Evolutionary conservation across 1,284 basidiomycete genomes (phyloP).

Genomic region (Moesziomyces globuligerus): DNA sequence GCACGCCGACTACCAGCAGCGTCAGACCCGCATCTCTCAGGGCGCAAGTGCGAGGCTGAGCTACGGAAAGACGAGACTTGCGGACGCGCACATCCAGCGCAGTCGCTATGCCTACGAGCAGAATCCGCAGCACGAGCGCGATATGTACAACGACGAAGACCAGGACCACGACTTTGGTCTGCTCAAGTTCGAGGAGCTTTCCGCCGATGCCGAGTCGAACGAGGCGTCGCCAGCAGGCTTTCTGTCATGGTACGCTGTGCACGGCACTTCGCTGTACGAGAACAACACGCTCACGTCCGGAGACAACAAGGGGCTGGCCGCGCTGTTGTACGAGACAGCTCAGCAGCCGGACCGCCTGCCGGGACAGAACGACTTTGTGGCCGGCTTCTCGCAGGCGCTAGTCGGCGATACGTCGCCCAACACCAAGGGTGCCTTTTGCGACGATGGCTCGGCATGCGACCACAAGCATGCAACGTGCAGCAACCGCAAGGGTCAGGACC

Average conservation of each 20-base stretch:
- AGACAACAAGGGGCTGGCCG: constrained; percentile 62
- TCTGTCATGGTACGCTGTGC: constrained; percentile 78
- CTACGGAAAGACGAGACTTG: constrained; percentile 75
- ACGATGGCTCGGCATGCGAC: constrained; percentile 56
- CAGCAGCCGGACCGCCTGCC: constrained; percentile 47
- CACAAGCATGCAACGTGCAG: constrained; percentile 54
- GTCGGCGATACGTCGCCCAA: constrained; percentile 62
- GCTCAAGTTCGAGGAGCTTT: constrained; percentile 51
- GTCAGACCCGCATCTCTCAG: constrained; percentile 7
- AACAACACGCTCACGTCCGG: constrained; percentile 60
- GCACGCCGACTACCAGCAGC: constrained; percentile 71
- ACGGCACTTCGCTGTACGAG: constrained; percentile 70
- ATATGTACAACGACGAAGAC: constrained; percentile 51
- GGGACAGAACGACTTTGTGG: constrained; percentile 50
- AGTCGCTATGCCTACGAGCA: constrained; percentile 53
- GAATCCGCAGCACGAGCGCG: constrained; percentile 54
- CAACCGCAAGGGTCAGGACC: constrained; percentile 41
- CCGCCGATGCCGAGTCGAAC: background rate
- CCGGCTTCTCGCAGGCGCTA: constrained; percentile 55
- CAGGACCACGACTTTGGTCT: constrained; percentile 59
- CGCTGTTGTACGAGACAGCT: constrained; percentile 52
- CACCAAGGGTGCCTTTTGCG: constrained; percentile 55
- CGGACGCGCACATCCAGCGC: constrained; percentile 77
- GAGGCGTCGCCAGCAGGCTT: constrained; percentile 37
- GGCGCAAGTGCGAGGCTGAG: constrained; percentile 20